A percentile compares a stretch with the other conserved stretches of the same genome.
phyloP scores from a whole-genome alignment of 441 rosid species.

The Pelargonium cotyledonis region DNA sequence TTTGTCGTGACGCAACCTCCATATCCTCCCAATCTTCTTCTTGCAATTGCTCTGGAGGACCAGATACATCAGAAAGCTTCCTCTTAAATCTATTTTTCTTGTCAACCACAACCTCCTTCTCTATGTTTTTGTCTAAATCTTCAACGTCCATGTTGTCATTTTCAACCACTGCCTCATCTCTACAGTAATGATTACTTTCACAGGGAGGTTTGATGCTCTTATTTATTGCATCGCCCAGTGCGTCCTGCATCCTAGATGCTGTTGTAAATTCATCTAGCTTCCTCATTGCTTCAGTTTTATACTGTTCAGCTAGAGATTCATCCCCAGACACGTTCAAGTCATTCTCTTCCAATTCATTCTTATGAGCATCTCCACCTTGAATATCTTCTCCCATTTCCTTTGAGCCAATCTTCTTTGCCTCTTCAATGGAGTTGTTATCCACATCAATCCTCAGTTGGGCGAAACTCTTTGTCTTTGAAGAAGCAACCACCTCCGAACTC shows the following conservation, averaged over 20 bases:
- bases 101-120: background rate
- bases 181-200: background rate
- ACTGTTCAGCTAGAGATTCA: too few species aligned
- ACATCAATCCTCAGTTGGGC: background rate
- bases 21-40: background rate
- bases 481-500: background rate
- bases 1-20: background rate
- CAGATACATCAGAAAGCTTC: background rate
- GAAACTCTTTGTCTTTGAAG: background rate
- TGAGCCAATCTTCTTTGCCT: background rate
- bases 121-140: conserved; percentile 15
- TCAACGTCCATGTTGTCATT: conserved; percentile 10
- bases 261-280: too few species aligned
- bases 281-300: too few species aligned
- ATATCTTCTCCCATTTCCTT: background rate
- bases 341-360: too few species aligned
- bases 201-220: background rate
- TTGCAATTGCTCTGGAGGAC: background rate
- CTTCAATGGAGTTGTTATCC: background rate
- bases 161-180: conserved; percentile 8
- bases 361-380: background rate
- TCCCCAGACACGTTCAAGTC: too few species aligned
- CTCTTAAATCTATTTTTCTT: background rate
- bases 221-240: too few species aligned
- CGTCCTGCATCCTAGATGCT: too few species aligned